Evolutionary conservation across 306 rosid genomes (phyloP).

Genomic region (Begonia masoniana): DNA sequence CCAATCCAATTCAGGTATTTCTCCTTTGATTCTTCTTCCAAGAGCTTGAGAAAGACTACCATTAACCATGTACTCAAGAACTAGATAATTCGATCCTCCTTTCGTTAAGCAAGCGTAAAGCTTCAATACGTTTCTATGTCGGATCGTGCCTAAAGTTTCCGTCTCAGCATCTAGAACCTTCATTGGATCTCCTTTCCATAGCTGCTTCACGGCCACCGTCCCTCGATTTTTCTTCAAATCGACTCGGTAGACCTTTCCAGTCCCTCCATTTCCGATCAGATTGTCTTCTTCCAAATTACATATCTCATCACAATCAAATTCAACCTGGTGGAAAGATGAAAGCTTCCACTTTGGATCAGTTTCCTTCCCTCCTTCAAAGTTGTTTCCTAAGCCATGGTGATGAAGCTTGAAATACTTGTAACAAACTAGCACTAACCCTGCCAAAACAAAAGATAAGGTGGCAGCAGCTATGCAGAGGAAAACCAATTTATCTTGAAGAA

Average conservation of each 20-base stretch:
- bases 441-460: slow-evolving; percentile 30
- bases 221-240: slow-evolving; percentile 34
- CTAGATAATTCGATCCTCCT: slow-evolving; percentile 60
- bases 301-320: slow-evolving; percentile 64
- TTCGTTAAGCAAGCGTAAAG: slow-evolving; percentile 75
- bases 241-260: slow-evolving; percentile 82
- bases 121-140: slow-evolving; percentile 79
- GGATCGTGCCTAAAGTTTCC: slow-evolving; percentile 76
- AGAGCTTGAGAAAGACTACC: slow-evolving; percentile 80
- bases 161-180: slow-evolving; percentile 74
- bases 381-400: slow-evolving; percentile 11
- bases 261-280: slow-evolving; percentile 76
- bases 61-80: slow-evolving; percentile 81
- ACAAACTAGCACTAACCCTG: slow-evolving; percentile 36
- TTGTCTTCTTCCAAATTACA: slow-evolving; percentile 55
- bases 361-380: slow-evolving; percentile 23
- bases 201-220: slow-evolving; percentile 71
- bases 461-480: slow-evolving; percentile 35
- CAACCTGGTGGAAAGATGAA: slow-evolving; percentile 61
- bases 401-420: slow-evolving; percentile 33
- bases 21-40: slow-evolving; percentile 45
- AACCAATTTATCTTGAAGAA: slow-evolving; percentile 28
- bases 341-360: slow-evolving; percentile 56
- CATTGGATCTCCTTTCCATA: slow-evolving; percentile 51
- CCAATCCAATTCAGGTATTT: slow-evolving; percentile 57